Conservation (phyloP, 2,329 filamentous ascomycete genomes). For the Emmonsiellopsis sp. region DNA sequence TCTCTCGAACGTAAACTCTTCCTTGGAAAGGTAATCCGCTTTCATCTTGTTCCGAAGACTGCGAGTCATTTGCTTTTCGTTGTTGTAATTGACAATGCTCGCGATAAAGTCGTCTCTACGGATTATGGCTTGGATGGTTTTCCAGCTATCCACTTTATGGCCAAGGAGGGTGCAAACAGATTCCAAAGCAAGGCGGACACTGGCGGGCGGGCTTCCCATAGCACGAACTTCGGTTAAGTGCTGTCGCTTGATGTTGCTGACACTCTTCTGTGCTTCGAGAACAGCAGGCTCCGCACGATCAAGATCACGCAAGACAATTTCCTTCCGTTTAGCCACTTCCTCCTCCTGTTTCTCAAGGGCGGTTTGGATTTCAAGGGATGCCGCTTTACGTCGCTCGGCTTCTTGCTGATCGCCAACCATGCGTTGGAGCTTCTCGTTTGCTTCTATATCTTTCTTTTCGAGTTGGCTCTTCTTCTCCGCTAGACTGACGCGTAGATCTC, state of each 20-base stretch:
- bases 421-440: slow-evolving; percentile 91
- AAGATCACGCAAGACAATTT: slow-evolving; percentile 79
- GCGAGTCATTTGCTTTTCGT: slow-evolving; percentile 88
- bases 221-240: slow-evolving; percentile 96
- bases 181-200: slow-evolving; percentile 85
- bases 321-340: slow-evolving; percentile 71
- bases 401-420: slow-evolving; percentile 96
- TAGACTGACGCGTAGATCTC: slow-evolving; percentile 79
- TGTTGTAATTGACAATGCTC: slow-evolving; percentile 95
- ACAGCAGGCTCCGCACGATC: slow-evolving; percentile 90
- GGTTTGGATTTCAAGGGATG: slow-evolving; percentile 79
- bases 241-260: slow-evolving; percentile 96
- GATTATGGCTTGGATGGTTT: slow-evolving; percentile 77
- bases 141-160: slow-evolving; percentile 86
- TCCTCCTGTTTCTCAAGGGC: slow-evolving; percentile 82
- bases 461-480: slow-evolving; percentile 91
- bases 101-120: slow-evolving; percentile 94
- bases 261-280: slow-evolving; percentile 83
- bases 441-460: slow-evolving; percentile 87
- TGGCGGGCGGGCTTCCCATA: slow-evolving; percentile 84
- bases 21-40: slow-evolving; percentile 81
- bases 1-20: slow-evolving; percentile 92
- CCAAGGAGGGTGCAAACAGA: slow-evolving; percentile 94
- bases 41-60: slow-evolving; percentile 77
- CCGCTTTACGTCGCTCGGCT: slow-evolving; percentile 81